Base-by-base conservation (phyloP, 805 yeast genomes). In the Komagataella pseudopastoris region DNA sequence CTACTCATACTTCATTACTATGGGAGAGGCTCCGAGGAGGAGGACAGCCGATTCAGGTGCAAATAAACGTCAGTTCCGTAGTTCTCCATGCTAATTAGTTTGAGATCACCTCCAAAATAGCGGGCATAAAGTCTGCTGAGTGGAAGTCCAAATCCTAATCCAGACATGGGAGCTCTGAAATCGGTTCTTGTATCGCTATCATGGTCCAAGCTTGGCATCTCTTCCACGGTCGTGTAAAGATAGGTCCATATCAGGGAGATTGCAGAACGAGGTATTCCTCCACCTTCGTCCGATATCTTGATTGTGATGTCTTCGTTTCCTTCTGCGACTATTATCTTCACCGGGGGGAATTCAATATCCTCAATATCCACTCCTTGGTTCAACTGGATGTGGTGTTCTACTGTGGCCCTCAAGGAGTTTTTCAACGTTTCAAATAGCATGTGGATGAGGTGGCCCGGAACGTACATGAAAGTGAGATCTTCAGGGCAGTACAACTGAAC, bases 21-120 rank as follows among this genome's bases (percentile, higher is more conserved):
- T 52, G 80, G 80, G 51, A 80, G 65, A 4, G 91, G 93, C 66
- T 85, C 95, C 52, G 80, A 75, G 3, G 83, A 77, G 50, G 85
- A 77, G 58, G 85, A 80, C 58, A 88, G 76, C 51, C 95, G 72
- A 65, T 88, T 88, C 63, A 88, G 72, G 67, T 89, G 96, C 60
- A 89, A 66, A 60, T 88, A 89, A 1, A 87, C 96, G 63, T 88
- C 96, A 1, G 96, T 88, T 14, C 96, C 96, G 61, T 88, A 87
- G 6, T 96, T 96, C 66, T 88, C 96, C 95, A 89, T 87, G 39
- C 88, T 80, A 52, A 88, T 88, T 60, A 89, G 73, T 61, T 84
- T 85, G 64, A 88, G 75, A 60, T 89, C 96, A 3, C 96, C 96
- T 6, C 96, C 95, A 62, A 89, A 88, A 63, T 88, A 88, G 56